Evolutionary conservation across 2,329 filamentous ascomycete genomes (phyloP), one percentile per base, ranked within the genome.

Genomic region (Colletotrichum phormii): DNA sequence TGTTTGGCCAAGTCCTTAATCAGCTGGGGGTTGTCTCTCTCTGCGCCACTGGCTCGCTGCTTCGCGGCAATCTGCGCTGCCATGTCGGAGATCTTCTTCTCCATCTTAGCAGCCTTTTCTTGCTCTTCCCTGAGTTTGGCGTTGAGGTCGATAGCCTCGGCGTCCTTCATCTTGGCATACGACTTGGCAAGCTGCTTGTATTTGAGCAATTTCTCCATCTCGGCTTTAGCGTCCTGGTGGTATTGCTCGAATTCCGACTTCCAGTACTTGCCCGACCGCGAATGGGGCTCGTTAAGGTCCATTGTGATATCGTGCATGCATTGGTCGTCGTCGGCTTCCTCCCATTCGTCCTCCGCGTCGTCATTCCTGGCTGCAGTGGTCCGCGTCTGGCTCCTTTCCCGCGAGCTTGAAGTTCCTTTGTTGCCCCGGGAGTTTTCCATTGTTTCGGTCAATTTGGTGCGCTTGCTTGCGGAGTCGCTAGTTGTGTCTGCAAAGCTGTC

Each of bases 181-280:
- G 91, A 92, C 82, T 94, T 95, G 70, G 93, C 93, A 74, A 94
- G 86, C 79, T 94, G 90, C 84, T 95, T 94, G 85, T 95, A 95
- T 79, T 90, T 90, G 79, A 95, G 88, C 78, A 96, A 86, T 83
- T 93, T 94, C 83, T 91, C 91, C 86, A 95, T 92, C 81, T 95
- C 92, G 55, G 86, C 88, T 80, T 90, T 90, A 75, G 93, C 93
- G 74, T 93, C 92, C 57, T 90, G 86, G 61, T 94, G 91, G 78
- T 95, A 96, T 67, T 87, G 89, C 76, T 94, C 89, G 77, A 93
- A 95, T 78, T 95, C 90, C 29, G 89, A 88, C 82, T 95, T 95
- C 94, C 94, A 96, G 81, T 93, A 95, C 77, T 89, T 91, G 7
- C 93, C 93, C 4, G 93, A 95, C 72, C 92, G 89, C 2, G 93